Evolutionary conservation across 2,329 filamentous ascomycete species (phyloP).

Genomic region (Golovinomyces cichoracearum): DNA sequence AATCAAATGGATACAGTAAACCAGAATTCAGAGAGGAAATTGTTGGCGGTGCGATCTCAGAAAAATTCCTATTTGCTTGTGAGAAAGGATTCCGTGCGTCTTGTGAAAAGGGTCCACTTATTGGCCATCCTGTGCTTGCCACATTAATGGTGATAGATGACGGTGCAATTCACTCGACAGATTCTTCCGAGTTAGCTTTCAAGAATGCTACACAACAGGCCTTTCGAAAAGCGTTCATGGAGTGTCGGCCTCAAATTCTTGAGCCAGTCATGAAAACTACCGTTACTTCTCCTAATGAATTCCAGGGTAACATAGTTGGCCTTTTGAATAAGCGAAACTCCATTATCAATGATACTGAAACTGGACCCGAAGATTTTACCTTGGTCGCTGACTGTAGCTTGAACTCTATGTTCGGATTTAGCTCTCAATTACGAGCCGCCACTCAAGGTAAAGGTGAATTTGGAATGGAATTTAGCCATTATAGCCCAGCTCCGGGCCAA

Average conservation of each 20-base stretch:
- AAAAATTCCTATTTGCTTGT: conserved; percentile 87
- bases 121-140: conserved; percentile 82
- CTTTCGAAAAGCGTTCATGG: conserved; percentile 76
- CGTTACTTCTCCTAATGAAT: conserved; percentile 85
- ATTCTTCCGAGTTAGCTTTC: conserved; percentile 93
- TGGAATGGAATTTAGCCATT: conserved; percentile 96
- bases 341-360: conserved; percentile 84
- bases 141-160: conserved; percentile 82
- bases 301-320: conserved; percentile 87
- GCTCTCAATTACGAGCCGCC: conserved; percentile 64
- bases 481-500: conserved; percentile 62
- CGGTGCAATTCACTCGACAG: conserved; percentile 87
- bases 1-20: conserved; percentile 29
- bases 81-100: conserved; percentile 76
- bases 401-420: conserved; percentile 97
- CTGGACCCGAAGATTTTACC: conserved; percentile 80
- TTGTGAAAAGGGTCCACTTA: conserved; percentile 64
- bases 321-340: conserved; percentile 92
- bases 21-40: conserved; percentile 68
- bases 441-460: conserved; percentile 98
- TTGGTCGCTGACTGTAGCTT: conserved; percentile 75
- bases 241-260: conserved; percentile 57
- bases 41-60: conserved; percentile 67
- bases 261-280: conserved; percentile 97
- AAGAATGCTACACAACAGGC: conserved; percentile 84